Evolutionary conservation across 495 filamentous ascomycete genomes (phyloP), one percentile per base, ranked within the genome.

Genomic region (Trichoderma orchidacearum): DNA sequence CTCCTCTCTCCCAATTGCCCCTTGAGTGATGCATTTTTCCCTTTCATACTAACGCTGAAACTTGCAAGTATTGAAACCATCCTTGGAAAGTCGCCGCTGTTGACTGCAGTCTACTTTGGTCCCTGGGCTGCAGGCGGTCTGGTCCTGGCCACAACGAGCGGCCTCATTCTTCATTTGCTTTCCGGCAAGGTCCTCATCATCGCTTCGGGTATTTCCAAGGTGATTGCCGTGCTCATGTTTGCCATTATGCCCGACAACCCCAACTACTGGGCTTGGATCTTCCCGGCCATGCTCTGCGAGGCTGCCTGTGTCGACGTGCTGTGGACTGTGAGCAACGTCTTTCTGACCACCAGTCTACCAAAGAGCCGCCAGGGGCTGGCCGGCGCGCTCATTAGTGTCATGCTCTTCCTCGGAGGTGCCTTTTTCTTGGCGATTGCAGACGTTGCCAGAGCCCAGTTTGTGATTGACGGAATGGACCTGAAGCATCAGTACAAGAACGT

Each of bases 281-380:
- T 88, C 62, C 84, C 86, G 0, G 69, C 83, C 3, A 89, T 89
- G 86, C 73, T 87, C 45, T 83, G 81, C 60, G 82, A 78, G 1
- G 88, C 86, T 0, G 67, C 86, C 35, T 85, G 81, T 6, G 84
- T 89, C 38, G 86, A 89, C 60, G 78, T 89, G 54, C 82, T 79
- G 31, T 89, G 81, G 75, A 89, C 83, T 59, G 69, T 89, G 5
- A 75, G 83, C 31, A 85, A 85, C 60, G 80, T 90, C 38, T 89
- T 89, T 65, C 81, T 87, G 60, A 86, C 83, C 3, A 84, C 83
- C 0, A 77, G 70, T 15, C 66, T 88, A 54, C 82, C 85, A 0
- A 74, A 75, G 36, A 64, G 70, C 6, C 76, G 77, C 52, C 86
- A 90, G 64, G 86, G 86, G 0, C 69, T 88, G 0, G 84, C 84